Evolutionary conservation across 1,139 yeast genomes (phyloP).

Genomic region (Pichia sp.): DNA sequence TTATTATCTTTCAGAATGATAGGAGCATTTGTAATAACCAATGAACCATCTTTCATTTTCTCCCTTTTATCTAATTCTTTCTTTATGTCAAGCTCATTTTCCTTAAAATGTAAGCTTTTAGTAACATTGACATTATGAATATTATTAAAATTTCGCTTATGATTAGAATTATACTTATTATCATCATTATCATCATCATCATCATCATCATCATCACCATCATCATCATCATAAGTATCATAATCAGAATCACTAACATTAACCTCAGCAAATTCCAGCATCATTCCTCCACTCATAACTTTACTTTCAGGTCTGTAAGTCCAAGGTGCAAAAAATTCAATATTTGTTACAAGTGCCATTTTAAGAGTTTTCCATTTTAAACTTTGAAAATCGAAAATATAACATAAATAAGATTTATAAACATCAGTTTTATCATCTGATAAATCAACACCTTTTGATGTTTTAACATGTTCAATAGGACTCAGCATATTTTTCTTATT

Average conservation of each 20-base stretch:
- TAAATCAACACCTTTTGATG: not conserved
- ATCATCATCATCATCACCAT: not conserved
- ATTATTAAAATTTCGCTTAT: not conserved
- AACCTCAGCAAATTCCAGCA: not conserved
- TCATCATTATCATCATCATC: not conserved
- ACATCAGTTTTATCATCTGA: not conserved
- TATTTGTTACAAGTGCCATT: constrained; percentile 10
- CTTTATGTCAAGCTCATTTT: not conserved
- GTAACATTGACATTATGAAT: not conserved
- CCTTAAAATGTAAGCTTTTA: not conserved
- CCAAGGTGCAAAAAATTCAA: constrained; percentile 11
- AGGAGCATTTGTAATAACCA: constrained; percentile 11
- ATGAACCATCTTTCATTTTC: not conserved
- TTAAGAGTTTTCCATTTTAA: constrained; percentile 14
- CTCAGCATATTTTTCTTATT: not conserved
- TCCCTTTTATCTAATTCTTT: not conserved
- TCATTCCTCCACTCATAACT: constrained; percentile 3
- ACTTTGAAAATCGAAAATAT: constrained; percentile 10
- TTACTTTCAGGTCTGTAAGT: not conserved
- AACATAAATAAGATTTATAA: constrained; percentile 10
- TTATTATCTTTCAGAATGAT: constrained; percentile 21
- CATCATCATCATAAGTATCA: not conserved
- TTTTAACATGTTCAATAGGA: not conserved
- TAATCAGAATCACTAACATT: too few relatives aligned
- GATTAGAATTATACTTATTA: not conserved